Evolutionary conservation across 2,329 filamentous ascomycete genomes (phyloP).

Genomic region (Ceratocystis lukuohia): DNA sequence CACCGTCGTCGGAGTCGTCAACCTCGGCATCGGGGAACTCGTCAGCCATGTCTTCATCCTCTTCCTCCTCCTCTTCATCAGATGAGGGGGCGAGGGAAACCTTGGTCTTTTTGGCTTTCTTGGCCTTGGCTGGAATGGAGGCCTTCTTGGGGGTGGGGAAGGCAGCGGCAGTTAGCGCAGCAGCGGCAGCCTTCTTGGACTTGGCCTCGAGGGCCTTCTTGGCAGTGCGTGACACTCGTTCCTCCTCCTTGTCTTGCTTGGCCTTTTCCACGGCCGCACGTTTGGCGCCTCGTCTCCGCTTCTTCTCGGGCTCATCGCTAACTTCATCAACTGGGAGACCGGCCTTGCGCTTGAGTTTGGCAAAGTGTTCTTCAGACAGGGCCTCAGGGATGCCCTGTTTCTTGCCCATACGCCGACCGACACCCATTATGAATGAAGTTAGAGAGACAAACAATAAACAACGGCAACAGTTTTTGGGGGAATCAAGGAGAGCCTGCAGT

Average conservation of each 20-base stretch:
- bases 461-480: background rate
- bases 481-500: background rate
- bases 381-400: constrained; percentile 82
- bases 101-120: constrained; percentile 25
- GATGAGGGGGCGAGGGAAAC: constrained; percentile 25
- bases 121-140: constrained; percentile 24
- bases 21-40: constrained; percentile 29
- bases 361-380: constrained; percentile 66
- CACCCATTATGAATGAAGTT: constrained; percentile 55
- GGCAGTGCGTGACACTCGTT: constrained; percentile 24
- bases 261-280: constrained; percentile 26
- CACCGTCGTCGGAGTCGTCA: constrained; percentile 34
- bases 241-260: constrained; percentile 22
- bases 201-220: constrained; percentile 27
- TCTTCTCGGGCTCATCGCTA: constrained; percentile 50
- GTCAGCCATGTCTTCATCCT: constrained; percentile 31
- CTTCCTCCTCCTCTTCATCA: constrained; percentile 29
- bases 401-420: constrained; percentile 83
- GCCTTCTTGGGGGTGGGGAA: constrained; percentile 26
- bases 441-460: background rate
- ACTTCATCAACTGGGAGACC: constrained; percentile 50
- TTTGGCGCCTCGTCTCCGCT: constrained; percentile 31
- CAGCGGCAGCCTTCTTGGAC: constrained; percentile 27
- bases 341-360: constrained; percentile 74
- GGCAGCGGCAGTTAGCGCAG: constrained; percentile 21